Evolutionary conservation across 805 yeast species (phyloP).

Genomic region (Lipomyces yamadae): DNA sequence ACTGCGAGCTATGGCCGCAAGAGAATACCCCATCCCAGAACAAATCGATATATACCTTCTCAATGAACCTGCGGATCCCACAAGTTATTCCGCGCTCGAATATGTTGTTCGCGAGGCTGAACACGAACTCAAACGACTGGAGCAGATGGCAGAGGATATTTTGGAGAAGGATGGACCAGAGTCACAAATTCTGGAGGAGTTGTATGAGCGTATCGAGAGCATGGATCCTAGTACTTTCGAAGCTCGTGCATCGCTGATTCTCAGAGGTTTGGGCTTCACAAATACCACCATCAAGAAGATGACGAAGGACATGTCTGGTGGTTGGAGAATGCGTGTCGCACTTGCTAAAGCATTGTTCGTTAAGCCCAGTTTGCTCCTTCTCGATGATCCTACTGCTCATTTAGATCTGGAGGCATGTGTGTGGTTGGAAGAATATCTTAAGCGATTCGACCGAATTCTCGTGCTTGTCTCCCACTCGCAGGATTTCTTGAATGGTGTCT

Average conservation of each 20-base stretch:
- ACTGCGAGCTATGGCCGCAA: slow-evolving; percentile 88
- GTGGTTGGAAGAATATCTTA: slow-evolving; percentile 98
- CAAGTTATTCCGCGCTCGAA: slow-evolving; percentile 89
- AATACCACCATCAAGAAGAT: slow-evolving; percentile 82
- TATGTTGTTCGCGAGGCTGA: slow-evolving; percentile 98
- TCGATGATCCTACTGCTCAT: slow-evolving; percentile 99
- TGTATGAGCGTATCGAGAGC: slow-evolving; percentile 93
- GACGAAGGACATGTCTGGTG: slow-evolving; percentile 99
- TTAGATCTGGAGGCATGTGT: slow-evolving; percentile 99
- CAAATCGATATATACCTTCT: slow-evolving; percentile 87
- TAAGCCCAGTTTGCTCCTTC: slow-evolving; percentile 89
- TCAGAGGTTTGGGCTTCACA: slow-evolving; percentile 97
- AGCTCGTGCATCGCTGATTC: slow-evolving; percentile 91
- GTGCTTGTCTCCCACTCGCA: slow-evolving; percentile 96
- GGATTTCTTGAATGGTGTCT: slow-evolving; percentile 99
- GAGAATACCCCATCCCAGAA: slow-evolving; percentile 95
- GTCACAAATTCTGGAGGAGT: slow-evolving; percentile 77
- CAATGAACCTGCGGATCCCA: slow-evolving; percentile 97
- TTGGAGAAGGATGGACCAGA: slow-evolving; percentile 95
- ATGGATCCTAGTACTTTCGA: slow-evolving; percentile 97
- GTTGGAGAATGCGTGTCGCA: slow-evolving; percentile 99
- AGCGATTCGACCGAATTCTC: slow-evolving; percentile 89
- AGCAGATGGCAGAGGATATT: slow-evolving; percentile 85
- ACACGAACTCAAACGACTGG: slow-evolving; percentile 85
- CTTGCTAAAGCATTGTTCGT: slow-evolving; percentile 97